Conservation (phyloP, 305 asterid species). For the Striga hermonthica region DNA sequence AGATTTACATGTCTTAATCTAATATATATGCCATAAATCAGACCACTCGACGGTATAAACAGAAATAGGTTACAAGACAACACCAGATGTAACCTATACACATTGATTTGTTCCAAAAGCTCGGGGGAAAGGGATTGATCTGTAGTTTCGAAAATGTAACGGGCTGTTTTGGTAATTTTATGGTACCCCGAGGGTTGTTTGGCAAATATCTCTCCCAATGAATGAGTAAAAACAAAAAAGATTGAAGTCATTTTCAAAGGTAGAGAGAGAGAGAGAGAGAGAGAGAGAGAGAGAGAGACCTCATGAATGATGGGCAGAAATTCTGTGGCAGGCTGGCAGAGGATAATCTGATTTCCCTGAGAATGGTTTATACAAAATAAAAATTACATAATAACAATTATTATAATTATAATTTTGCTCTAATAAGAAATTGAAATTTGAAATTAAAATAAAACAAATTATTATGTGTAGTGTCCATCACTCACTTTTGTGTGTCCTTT, state of each 20-base stretch:
- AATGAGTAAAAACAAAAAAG: background rate
- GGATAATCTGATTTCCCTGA: slow-evolving; percentile 47
- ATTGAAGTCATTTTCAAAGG: background rate
- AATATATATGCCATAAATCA: too few species aligned
- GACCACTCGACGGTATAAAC: too few species aligned
- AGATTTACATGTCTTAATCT: too few species aligned
- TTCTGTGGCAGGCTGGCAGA: slow-evolving; percentile 68
- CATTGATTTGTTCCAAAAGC: background rate
- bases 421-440: background rate
- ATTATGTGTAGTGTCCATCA: background rate
- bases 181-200: background rate
- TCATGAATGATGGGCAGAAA: slow-evolving; percentile 57
- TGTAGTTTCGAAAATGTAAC: background rate
- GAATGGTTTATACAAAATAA: slow-evolving; percentile 11
- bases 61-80: too few species aligned
- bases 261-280: slow-evolving; percentile 25
- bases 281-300: slow-evolving; percentile 34
- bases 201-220: background rate
- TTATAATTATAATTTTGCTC: background rate
- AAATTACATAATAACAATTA: too few species aligned
- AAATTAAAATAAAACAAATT: background rate
- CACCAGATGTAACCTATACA: background rate
- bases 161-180: background rate
- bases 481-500: slow-evolving; percentile 44
- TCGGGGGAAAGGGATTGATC: background rate